A percentile compares a stretch with the other conserved stretches of the same genome.
Conservation (phyloP, 345 rosid species). For the Firmiana major region DNA sequence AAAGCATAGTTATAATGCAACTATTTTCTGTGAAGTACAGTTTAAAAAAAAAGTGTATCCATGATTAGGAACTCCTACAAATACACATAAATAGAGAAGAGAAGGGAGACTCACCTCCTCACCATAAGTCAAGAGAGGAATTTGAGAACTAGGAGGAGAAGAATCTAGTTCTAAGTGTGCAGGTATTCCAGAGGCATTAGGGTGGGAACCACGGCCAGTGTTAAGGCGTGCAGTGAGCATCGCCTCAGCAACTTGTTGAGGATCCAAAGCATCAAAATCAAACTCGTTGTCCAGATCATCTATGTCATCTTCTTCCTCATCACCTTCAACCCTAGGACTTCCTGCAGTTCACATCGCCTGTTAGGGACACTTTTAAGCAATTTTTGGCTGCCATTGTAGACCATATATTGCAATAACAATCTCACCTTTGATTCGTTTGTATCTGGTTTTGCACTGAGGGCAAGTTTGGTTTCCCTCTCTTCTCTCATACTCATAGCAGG, state of each 20-base stretch:
- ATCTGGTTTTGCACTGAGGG: constrained; percentile 94
- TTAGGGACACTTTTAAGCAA: constrained; percentile 1
- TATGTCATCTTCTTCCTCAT: constrained; percentile 89
- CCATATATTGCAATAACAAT: constrained; percentile 3
- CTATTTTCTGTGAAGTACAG: not conserved
- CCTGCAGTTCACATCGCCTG: constrained; percentile 42
- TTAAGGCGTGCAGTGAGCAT: constrained; percentile 50
- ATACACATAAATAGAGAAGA: not conserved
- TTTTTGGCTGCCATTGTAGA: not conserved
- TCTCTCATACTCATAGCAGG: constrained; percentile 94
- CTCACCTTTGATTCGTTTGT: constrained; percentile 83
- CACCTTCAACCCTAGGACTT: constrained; percentile 93
- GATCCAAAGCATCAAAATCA: constrained; percentile 58
- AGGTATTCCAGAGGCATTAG: constrained; percentile 36
- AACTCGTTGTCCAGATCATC: constrained; percentile 95
- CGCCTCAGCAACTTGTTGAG: constrained; percentile 59
- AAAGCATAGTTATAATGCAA: constrained; percentile 5
- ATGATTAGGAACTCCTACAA: not conserved
- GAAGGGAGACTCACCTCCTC: constrained; percentile 58
- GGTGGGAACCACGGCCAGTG: constrained; percentile 42
- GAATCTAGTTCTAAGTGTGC: constrained; percentile 63
- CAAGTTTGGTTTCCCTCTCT: constrained; percentile 94
- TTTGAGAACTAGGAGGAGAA: constrained; percentile 57
- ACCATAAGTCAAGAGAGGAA: constrained; percentile 87
- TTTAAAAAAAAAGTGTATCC: not conserved